A percentile compares a stretch with the other conserved stretches of the same genome.
phyloP scores from a whole-genome alignment of 225 moss, liverwort and hornwort genomes.

The Rhytidiadelphus loreus region DNA sequence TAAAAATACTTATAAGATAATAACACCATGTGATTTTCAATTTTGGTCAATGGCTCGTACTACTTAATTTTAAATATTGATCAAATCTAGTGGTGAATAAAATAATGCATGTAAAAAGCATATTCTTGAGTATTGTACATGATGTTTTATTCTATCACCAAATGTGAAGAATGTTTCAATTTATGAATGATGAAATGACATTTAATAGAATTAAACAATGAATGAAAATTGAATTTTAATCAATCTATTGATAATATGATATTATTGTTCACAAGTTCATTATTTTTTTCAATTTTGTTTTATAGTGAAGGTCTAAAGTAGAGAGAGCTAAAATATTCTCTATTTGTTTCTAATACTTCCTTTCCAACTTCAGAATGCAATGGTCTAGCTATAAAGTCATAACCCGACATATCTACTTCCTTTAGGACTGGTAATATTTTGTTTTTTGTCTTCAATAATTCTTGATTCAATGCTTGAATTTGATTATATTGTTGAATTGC shows the following conservation, averaged over 20 bases:
- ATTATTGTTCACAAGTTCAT: accelerated
- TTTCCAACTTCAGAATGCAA: slow-evolving; percentile 1
- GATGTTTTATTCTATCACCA: background rate
- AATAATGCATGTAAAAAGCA: background rate
- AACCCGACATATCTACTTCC: background rate
- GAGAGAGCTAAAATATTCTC: background rate
- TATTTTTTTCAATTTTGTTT: no score
- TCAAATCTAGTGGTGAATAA: background rate
- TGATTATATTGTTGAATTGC: background rate
- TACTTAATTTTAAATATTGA: background rate
- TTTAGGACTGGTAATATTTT: background rate
- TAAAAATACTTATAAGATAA: background rate
- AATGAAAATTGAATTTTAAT: no score
- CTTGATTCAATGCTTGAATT: background rate
- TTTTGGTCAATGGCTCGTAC: background rate
- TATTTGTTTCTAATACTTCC: background rate
- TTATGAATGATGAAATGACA: no score
- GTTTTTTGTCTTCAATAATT: background rate
- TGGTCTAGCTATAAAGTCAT: background rate
- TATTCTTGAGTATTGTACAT: background rate
- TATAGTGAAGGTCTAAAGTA: background rate
- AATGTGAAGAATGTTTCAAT: background rate
- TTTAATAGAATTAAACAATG: background rate
- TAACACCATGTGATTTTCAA: no score
- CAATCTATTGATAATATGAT: no score